Conservation (phyloP, 2,329 filamentous ascomycete genomes). For the Cordyceps militaris region DNA sequence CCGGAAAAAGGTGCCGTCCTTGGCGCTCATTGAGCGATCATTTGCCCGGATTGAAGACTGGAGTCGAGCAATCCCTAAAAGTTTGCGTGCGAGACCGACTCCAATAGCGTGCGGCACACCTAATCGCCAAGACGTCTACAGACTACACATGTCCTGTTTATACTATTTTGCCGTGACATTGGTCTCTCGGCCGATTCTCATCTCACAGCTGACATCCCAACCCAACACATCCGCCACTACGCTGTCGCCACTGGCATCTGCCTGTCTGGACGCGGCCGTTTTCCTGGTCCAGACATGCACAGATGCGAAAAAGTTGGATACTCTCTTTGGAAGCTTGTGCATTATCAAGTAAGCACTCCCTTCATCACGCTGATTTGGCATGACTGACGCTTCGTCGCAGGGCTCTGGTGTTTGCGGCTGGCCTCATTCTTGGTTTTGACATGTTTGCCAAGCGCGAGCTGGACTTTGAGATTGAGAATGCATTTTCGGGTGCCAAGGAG, state of each 20-base stretch:
- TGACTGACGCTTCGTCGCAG: conserved; percentile 22
- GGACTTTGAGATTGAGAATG: conserved; percentile 37
- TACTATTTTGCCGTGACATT: conserved; percentile 55
- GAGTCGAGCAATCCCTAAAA: conserved; percentile 36
- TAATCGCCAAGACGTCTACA: conserved; percentile 32
- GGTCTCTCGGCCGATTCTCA: conserved; percentile 48
- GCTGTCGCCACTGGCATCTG: conserved; percentile 36
- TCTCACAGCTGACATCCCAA: conserved; percentile 39
- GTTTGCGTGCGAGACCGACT: conserved; percentile 20
- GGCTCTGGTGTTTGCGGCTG: conserved; percentile 49
- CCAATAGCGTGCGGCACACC: conserved; percentile 19
- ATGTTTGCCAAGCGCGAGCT: conserved; percentile 43
- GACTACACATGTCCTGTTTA: conserved; percentile 47
- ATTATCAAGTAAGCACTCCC: conserved; percentile 44
- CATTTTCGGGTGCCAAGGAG: conserved; percentile 43
- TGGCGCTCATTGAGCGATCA: conserved; percentile 30
- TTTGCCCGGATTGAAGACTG: conserved; percentile 37
- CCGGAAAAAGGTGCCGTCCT: conserved; percentile 27
- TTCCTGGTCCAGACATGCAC: conserved; percentile 49
- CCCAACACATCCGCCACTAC: conserved; percentile 21
- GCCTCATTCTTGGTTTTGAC: conserved; percentile 48
- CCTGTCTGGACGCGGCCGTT: conserved; percentile 48
- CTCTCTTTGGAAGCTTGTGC: conserved; percentile 49
- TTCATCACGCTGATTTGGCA: not conserved
- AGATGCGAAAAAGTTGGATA: conserved; percentile 36